A percentile compares a stretch with the other conserved stretches of the same genome.
Evolutionary conservation across 2,329 filamentous ascomycete species (phyloP).

Genomic region (Diaporthe ampelina): DNA sequence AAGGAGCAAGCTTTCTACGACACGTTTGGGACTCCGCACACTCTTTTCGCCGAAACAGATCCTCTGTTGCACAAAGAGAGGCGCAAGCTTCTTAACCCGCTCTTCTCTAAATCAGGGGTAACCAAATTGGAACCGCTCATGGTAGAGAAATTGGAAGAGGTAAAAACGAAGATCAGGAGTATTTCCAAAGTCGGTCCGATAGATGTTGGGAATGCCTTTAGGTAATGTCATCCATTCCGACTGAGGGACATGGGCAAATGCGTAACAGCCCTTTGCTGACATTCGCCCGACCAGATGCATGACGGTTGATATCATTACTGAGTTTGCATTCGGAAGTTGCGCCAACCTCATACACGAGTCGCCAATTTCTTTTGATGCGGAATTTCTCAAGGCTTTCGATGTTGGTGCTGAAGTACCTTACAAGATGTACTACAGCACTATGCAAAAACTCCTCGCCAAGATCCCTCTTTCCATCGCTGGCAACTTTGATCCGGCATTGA

Average conservation of each 20-base stretch:
- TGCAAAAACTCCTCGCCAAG: background rate
- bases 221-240: background rate
- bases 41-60: background rate
- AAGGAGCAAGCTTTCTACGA: background rate
- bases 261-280: background rate
- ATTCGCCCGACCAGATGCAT: background rate
- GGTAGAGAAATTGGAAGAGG: background rate
- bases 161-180: background rate
- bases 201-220: background rate
- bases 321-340: background rate
- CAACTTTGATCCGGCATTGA: background rate
- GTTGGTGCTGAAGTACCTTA: background rate
- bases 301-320: background rate
- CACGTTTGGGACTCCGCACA: background rate
- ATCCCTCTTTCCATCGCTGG: background rate
- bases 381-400: background rate
- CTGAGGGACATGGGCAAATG: background rate
- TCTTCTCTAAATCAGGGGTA: conserved; percentile 1
- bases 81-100: conserved; percentile 1
- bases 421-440: background rate
- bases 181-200: background rate
- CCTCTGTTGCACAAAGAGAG: background rate
- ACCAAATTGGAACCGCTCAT: background rate
- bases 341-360: background rate
- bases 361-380: background rate